These are phyloP conservation scores for Grosmannia huntii DNA, from an alignment of 2,329 filamentous ascomycete species.

Conservation along the genomic window DNA sequence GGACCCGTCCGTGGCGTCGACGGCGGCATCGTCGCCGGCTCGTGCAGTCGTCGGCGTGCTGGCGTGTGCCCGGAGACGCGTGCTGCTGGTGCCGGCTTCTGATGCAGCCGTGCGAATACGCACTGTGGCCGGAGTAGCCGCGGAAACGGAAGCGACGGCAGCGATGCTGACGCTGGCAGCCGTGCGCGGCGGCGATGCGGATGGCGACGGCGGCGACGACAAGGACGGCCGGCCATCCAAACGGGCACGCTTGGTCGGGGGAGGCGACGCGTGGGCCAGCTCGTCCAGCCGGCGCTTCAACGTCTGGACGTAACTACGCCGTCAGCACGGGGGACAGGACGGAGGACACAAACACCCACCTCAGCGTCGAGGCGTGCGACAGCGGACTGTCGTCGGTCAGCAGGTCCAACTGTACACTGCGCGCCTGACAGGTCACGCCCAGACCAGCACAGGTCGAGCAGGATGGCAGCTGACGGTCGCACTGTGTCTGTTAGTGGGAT, in stretches of 20 bases:
- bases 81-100: constrained; percentile 1
- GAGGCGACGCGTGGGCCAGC: neutral
- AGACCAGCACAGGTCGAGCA: constrained; percentile 6
- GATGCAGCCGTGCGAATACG: neutral
- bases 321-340: neutral
- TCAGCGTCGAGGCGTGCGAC: neutral
- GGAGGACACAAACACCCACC: neutral
- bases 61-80: neutral
- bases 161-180: no score
- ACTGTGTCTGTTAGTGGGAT: neutral
- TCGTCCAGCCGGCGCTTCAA: neutral
- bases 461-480: neutral
- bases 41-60: neutral
- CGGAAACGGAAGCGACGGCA: no score
- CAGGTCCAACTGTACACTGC: constrained; percentile 1
- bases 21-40: neutral
- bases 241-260: neutral
- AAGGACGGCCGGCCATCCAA: neutral
- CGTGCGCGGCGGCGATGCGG: no score
- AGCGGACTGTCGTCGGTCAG: neutral
- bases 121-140: neutral
- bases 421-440: constrained; percentile 3
- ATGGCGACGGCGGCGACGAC: neutral
- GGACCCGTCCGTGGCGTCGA: neutral
- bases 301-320: neutral